Evolutionary conservation across 164 flowering plant genomes (phyloP).

Genomic region (Nelumbo lutea): DNA sequence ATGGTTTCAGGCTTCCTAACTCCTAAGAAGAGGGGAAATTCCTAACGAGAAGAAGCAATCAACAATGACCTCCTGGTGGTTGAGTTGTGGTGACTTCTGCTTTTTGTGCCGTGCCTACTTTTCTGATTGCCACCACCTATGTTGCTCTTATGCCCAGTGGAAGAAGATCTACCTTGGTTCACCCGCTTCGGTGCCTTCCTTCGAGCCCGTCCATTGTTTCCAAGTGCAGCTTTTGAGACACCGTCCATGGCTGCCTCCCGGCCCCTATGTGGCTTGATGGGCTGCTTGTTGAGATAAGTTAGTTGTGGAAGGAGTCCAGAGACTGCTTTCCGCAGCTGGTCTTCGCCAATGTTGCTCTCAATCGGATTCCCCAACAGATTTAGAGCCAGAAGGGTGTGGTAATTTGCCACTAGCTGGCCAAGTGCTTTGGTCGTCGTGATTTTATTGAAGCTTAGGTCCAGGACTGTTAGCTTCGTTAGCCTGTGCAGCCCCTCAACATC

Average conservation of each 20-base stretch:
- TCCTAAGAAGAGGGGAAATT: neutral
- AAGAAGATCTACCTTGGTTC: conserved; percentile 28
- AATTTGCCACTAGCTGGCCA: conserved; percentile 88
- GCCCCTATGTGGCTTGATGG: conserved; percentile 67
- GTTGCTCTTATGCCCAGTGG: conserved; percentile 28
- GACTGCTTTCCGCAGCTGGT: conserved; percentile 70
- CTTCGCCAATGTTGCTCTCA: conserved; percentile 70
- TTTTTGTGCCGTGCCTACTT: conserved; percentile 37
- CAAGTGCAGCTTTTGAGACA: conserved; percentile 75
- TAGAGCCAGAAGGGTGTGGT: conserved; percentile 66
- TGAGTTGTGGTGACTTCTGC: conserved; percentile 19
- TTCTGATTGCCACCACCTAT: conserved; percentile 23
- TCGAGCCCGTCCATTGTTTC: conserved; percentile 36
- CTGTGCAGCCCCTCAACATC: conserved; percentile 87
- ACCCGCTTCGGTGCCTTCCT: conserved; percentile 39
- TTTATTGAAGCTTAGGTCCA: conserved; percentile 95
- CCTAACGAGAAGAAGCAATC: conserved; percentile 21
- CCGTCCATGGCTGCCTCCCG: conserved; percentile 54
- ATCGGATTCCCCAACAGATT: conserved; percentile 83
- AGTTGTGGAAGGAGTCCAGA: conserved; percentile 75
- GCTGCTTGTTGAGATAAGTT: conserved; percentile 78
- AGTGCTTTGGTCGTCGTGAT: conserved; percentile 78
- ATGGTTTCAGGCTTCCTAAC: neutral
- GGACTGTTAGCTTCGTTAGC: conserved; percentile 69
- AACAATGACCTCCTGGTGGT: conserved; percentile 17